Evolutionary conservation across 352 stramenopile genomes (phyloP).

Genomic region (Phytophthora sojae): DNA sequence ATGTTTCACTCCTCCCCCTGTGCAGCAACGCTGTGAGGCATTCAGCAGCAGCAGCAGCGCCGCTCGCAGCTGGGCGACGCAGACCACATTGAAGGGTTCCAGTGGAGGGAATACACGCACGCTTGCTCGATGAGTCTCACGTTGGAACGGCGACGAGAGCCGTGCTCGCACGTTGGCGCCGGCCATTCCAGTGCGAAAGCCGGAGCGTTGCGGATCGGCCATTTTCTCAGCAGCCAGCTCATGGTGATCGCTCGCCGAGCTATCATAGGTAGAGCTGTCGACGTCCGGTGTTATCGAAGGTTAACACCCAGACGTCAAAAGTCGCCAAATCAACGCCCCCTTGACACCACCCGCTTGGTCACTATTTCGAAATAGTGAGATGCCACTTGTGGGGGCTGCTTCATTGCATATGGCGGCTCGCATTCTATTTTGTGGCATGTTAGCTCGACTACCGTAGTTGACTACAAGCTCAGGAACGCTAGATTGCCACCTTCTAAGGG

Average conservation of each 20-base stretch:
- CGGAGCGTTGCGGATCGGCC: conserved; percentile 8
- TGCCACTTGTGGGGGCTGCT: too few species aligned
- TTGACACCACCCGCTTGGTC: too few species aligned
- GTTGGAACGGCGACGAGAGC: conserved; percentile 18
- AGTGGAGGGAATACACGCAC: conserved; percentile 18
- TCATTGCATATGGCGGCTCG: too few species aligned
- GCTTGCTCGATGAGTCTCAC: conserved; percentile 10
- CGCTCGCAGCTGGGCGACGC: conserved; percentile 8
- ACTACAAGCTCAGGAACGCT: too few species aligned
- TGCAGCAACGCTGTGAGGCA: neutral
- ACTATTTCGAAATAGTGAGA: too few species aligned
- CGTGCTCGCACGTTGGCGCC: neutral
- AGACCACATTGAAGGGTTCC: conserved; percentile 30
- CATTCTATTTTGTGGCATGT: too few species aligned
- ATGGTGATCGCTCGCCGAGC: neutral
- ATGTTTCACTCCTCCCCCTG: neutral
- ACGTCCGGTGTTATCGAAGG: too few species aligned
- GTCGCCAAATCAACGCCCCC: too few species aligned
- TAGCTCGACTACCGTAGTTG: too few species aligned
- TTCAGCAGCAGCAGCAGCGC: neutral
- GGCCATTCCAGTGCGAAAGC: conserved; percentile 30
- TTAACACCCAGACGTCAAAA: too few species aligned
- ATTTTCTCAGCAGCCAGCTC: conserved; percentile 34
- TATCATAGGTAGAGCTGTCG: too few species aligned
- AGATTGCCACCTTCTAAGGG: too few species aligned